Base-by-base conservation (phyloP, 2,329 filamentous ascomycete species). In the Diplodia corticola region DNA sequence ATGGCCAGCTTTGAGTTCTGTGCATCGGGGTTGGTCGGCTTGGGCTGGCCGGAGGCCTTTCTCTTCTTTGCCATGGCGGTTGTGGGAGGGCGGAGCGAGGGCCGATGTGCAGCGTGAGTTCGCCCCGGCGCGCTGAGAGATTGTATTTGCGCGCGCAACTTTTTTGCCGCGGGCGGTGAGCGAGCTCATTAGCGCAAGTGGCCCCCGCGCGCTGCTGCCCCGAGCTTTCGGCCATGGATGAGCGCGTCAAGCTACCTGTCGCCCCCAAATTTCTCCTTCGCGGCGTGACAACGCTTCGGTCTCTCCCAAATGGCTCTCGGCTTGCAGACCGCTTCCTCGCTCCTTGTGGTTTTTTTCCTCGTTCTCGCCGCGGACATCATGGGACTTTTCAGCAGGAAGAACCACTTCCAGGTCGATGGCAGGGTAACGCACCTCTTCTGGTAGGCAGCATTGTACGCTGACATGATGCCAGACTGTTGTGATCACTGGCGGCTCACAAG, bases 401-500 rank as follows among this genome's bases (percentile, higher is more conserved):
- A 96, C 75, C 85, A 92, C 69, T 92, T 98, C 81, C 87, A 89
- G 60, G 91, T 97, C 12, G 88, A 93, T 72, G 92, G 92, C 77
- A 91, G 90, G 83, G 93, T 95, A 80, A 71, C 82, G 3, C 60
- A n/a, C 71, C 9, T 22, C 33, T 46, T 20, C 20, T 6, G 24
- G 35, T n/a, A 9, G 5, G 10, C 10, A 6, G 20, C 77, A 12
- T 50, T 67, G 20, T 17, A 10, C 63, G 44, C 59, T 64, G 57
- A 63, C 50, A n/a, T 64, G 66, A n/a, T 28, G 7, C 10, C 71
- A 97, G 93, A 97, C 93, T 2, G 84, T 96, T 63, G 83, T 98
- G 65, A 83, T 99, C 63, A 99, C 95, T 0, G 95, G 95, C 54
- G 93, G 89, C 35, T 97, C 95, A 0, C 91, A 97, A 75, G 95